Percentiles rank a stretch among this genome's conserved stretches.
Conservation (phyloP, 495 filamentous ascomycete genomes). For the Penicillium maclennaniae region DNA sequence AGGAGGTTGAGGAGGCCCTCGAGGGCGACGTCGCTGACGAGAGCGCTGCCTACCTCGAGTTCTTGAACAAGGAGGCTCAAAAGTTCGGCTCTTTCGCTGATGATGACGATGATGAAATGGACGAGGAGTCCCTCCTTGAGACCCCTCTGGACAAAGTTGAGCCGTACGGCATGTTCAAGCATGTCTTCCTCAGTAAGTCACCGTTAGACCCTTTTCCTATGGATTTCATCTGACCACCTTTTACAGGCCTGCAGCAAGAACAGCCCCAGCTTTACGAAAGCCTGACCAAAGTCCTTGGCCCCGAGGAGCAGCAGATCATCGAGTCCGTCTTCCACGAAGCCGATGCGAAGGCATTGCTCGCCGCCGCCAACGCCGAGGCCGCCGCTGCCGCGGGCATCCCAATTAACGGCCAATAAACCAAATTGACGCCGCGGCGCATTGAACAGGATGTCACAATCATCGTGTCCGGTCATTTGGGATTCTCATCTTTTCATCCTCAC, state of each 20-base stretch:
- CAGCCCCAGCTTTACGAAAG: constrained; percentile 84
- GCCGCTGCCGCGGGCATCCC: constrained; percentile 34
- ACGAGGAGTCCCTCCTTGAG: constrained; percentile 88
- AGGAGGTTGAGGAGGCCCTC: constrained; percentile 51
- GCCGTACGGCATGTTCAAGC: constrained; percentile 83
- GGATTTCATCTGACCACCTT: constrained; percentile 15
- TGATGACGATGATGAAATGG: constrained; percentile 83
- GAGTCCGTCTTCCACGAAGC: constrained; percentile 78
- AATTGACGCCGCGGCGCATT: not conserved
- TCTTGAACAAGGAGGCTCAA: constrained; percentile 87
- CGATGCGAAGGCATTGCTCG: constrained; percentile 52
- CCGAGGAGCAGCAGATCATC: constrained; percentile 78
- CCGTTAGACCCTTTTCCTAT: not conserved
- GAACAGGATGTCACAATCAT: constrained; percentile 5
- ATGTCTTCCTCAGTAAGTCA: constrained; percentile 75
- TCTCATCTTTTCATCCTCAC: constrained; percentile 17
- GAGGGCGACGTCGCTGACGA: constrained; percentile 75
- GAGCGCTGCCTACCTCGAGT: constrained; percentile 90
- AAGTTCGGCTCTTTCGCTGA: constrained; percentile 69
- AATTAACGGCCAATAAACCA: constrained; percentile 36
- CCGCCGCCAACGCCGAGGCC: constrained; percentile 38
- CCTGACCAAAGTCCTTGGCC: constrained; percentile 71
- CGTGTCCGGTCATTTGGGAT: constrained; percentile 7
- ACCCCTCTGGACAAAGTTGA: constrained; percentile 93
- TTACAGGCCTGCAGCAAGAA: constrained; percentile 76